Evolutionary conservation across 2,329 filamentous ascomycete genomes (phyloP).

Genomic region (Sporothrix schenckii): DNA sequence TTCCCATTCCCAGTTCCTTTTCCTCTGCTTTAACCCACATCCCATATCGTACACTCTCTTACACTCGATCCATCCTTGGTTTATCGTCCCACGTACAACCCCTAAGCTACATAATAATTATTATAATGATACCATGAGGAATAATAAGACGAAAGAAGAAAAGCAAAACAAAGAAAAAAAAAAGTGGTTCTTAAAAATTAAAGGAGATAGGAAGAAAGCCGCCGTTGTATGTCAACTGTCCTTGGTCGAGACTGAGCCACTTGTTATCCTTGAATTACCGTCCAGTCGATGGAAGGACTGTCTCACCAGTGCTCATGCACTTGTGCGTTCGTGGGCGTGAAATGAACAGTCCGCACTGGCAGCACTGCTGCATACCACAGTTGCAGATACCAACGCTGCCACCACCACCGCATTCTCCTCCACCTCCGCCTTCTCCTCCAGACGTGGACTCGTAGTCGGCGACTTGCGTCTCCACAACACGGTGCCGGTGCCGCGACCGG

Average conservation of each 20-base stretch:
- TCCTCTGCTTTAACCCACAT: background rate
- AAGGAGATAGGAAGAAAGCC: background rate
- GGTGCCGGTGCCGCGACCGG: constrained; percentile 61
- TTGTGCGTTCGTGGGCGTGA: constrained; percentile 26
- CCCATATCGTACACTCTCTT: background rate
- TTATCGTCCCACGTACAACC: background rate
- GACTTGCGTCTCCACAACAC: constrained; percentile 45
- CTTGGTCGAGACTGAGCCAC: background rate
- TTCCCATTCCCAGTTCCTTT: background rate
- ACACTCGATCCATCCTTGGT: background rate
- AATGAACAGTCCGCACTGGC: constrained; percentile 28
- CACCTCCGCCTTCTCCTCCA: too few relatives aligned
- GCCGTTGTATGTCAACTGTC: background rate
- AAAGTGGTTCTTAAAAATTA: background rate
- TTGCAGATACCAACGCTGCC: constrained; percentile 12
- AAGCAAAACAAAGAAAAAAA: background rate
- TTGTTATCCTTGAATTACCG: background rate
- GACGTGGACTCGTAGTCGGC: background rate
- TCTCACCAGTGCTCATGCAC: constrained; percentile 5
- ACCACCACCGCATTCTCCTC: too few relatives aligned
- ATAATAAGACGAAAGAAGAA: background rate
- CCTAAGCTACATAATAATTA: background rate
- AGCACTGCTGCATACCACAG: constrained; percentile 34
- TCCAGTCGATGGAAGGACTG: background rate
- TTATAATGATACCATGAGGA: background rate